phyloP scores from a whole-genome alignment of 345 rosid genomes.

The Sapria himalayana region DNA sequence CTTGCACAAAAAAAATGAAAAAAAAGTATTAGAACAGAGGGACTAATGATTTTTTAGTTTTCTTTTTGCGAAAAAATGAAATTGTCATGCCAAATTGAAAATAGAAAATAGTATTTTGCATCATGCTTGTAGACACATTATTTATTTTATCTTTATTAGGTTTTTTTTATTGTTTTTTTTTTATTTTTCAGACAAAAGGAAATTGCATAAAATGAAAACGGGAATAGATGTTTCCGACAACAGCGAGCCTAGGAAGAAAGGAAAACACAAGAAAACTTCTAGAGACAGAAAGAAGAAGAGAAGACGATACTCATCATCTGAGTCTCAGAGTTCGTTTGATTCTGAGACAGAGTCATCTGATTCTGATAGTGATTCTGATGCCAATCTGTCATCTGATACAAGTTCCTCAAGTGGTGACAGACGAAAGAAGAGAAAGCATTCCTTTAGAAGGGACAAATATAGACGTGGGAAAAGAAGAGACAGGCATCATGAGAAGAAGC shows the following conservation, averaged over 20 bases:
- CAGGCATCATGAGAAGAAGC: constrained; percentile 53
- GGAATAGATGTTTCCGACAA: constrained; percentile 23
- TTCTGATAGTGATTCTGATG: constrained; percentile 65
- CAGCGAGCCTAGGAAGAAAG: constrained; percentile 27
- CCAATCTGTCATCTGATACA: constrained; percentile 38
- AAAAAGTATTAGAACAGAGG: no score
- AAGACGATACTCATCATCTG: constrained; percentile 56
- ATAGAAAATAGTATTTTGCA: no score
- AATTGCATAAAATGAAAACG: constrained; percentile 21
- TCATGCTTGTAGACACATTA: no score
- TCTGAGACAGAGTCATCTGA: constrained; percentile 58
- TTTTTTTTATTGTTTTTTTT: background rate
- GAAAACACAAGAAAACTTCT: constrained; percentile 53
- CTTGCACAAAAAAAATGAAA: no score
- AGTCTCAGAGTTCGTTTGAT: constrained; percentile 62
- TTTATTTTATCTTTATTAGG: no score
- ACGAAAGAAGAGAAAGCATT: constrained; percentile 56
- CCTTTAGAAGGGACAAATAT: constrained; percentile 51
- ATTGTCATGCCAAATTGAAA: no score
- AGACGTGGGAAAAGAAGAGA: constrained; percentile 56
- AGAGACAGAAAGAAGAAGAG: constrained; percentile 55
- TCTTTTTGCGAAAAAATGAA: no score
- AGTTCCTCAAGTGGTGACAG: constrained; percentile 86
- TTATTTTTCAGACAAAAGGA: constrained; percentile 31
- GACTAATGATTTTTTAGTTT: no score